Conservation (phyloP, 225 moss, liverwort and hornwort species). For the Physcomitrium patens region DNA sequence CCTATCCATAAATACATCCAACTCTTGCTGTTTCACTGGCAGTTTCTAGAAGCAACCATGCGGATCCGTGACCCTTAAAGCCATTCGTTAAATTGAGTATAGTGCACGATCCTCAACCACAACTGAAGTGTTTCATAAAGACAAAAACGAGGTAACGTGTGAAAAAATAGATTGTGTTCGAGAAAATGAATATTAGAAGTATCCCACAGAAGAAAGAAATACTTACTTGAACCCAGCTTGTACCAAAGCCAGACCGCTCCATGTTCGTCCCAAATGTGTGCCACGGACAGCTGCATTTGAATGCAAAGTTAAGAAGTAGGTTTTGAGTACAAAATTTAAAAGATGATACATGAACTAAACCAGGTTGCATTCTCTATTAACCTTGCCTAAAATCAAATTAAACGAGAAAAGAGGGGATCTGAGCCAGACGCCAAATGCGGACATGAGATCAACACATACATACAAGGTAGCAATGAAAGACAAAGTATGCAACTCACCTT, state of each 20-base stretch:
- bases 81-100: slow-evolving; percentile 2
- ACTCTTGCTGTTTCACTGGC: too few relatives aligned
- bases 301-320: slow-evolving; percentile 14
- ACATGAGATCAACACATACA: too few relatives aligned
- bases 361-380: not conserved
- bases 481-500: not conserved
- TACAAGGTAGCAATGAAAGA: too few relatives aligned
- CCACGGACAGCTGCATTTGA: slow-evolving; percentile 62
- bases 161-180: not conserved
- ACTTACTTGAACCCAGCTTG: slow-evolving; percentile 68
- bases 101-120: not conserved
- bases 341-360: not conserved
- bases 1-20: too few relatives aligned
- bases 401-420: not conserved
- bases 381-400: not conserved
- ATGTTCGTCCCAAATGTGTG: slow-evolving; percentile 68
- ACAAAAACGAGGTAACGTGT: not conserved
- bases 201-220: slow-evolving; percentile 3
- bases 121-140: slow-evolving; percentile 9
- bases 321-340: too few relatives aligned
- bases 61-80: not conserved
- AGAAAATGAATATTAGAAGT: not conserved
- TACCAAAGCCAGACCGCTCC: slow-evolving; percentile 71
- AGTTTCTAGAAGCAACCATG: too few relatives aligned
- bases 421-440: not conserved